A percentile compares a stretch with the other conserved stretches of the same genome.
phyloP scores from a whole-genome alignment of 352 stramenopile species.

The Aphanomyces cochlioides region DNA sequence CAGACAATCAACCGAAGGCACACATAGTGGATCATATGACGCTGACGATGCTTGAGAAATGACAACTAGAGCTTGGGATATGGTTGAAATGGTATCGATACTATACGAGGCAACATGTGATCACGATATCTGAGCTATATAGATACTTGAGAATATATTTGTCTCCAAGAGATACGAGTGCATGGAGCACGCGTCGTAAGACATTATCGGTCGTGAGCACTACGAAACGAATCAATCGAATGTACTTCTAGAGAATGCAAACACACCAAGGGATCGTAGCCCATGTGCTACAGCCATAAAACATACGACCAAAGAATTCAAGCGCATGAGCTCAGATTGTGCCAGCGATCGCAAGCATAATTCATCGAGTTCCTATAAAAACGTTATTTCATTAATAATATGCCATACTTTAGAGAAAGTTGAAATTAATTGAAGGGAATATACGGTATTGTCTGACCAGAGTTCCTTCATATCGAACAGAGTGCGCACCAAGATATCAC shows the following conservation, averaged over 20 bases:
- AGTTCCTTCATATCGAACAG: conserved; percentile 48
- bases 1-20: conserved; percentile 33
- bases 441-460: conserved; percentile 68
- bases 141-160: conserved; percentile 3
- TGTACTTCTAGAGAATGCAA: background rate
- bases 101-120: background rate
- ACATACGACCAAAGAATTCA: conserved; percentile 37
- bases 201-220: background rate
- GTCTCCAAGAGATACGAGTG: conserved; percentile 29
- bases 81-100: conserved; percentile 10
- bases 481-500: conserved; percentile 48
- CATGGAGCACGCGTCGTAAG: conserved; percentile 14
- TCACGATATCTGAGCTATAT: background rate
- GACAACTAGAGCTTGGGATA: background rate
- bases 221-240: background rate
- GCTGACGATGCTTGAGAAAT: conserved; percentile 9
- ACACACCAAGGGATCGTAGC: conserved; percentile 30
- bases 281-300: conserved; percentile 37
- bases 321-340: conserved; percentile 25
- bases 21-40: conserved; percentile 23
- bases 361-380: conserved; percentile 34
- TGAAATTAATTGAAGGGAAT: conserved; percentile 56
- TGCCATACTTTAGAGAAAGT: conserved; percentile 54
- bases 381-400: background rate
- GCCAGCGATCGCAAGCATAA: conserved; percentile 26